Evolutionary conservation across 2,329 filamentous ascomycete genomes (phyloP).

Genomic region (Teratosphaeria nubilosa): DNA sequence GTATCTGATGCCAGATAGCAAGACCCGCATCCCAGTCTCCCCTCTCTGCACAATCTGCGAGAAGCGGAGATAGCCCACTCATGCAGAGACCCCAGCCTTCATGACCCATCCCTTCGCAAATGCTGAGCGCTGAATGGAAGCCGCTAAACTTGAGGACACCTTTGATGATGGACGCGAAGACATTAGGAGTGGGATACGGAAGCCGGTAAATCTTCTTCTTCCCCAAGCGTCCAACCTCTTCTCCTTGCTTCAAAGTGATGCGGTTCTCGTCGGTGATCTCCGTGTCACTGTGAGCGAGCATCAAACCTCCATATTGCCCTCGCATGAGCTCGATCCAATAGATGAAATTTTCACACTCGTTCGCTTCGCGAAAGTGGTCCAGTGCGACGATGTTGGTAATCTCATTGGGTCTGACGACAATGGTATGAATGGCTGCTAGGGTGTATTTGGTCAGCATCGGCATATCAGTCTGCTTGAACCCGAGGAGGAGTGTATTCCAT

Average conservation of each 20-base stretch:
- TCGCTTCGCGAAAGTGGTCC: constrained; percentile 27
- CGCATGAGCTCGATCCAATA: constrained; percentile 33
- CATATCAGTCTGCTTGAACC: constrained; percentile 38
- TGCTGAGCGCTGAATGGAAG: constrained; percentile 32
- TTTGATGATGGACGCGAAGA: constrained; percentile 32
- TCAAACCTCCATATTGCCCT: constrained; percentile 28
- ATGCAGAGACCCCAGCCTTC: constrained; percentile 39
- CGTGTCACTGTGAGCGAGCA: constrained; percentile 31
- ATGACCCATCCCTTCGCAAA: constrained; percentile 32
- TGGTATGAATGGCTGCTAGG: constrained; percentile 19
- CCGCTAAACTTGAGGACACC: constrained; percentile 36
- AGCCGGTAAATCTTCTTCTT: constrained; percentile 31
- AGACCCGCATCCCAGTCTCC: constrained; percentile 28
- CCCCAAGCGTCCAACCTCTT: constrained; percentile 1
- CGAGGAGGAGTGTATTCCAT: constrained; percentile 60
- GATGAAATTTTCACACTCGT: constrained; percentile 26
- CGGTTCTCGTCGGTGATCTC: constrained; percentile 19
- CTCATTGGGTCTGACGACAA: constrained; percentile 37
- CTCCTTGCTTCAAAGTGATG: constrained; percentile 5
- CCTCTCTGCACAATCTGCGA: constrained; percentile 31
- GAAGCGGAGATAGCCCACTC: constrained; percentile 27
- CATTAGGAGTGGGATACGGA: constrained; percentile 34
- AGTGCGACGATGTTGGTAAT: constrained; percentile 33
- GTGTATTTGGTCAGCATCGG: constrained; percentile 22
- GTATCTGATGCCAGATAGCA: constrained; percentile 35